A percentile compares a stretch with the other conserved stretches of the same genome.
Conservation (phyloP, 2,329 filamentous ascomycete genomes). For the Aspergillus sp. region DNA sequence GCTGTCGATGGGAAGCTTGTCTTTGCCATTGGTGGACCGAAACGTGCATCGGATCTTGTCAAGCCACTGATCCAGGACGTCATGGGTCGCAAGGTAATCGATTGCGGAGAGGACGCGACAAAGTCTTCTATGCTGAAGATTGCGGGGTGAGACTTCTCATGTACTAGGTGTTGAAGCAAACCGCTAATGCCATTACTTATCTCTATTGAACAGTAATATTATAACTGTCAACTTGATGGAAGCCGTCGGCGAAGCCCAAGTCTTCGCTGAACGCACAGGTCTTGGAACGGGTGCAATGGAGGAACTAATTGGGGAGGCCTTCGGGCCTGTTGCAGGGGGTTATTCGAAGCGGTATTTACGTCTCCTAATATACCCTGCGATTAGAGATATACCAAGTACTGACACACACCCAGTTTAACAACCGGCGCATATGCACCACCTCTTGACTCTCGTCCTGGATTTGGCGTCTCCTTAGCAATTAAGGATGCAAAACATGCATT, state of each 20-base stretch:
- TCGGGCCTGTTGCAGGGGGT: conserved; percentile 43
- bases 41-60: conserved; percentile 31
- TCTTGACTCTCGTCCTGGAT: conserved; percentile 34
- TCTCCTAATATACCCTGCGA: too few relatives aligned
- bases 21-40: conserved; percentile 44
- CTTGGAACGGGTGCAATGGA: conserved; percentile 44
- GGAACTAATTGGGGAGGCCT: conserved; percentile 45
- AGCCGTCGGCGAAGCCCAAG: conserved; percentile 46
- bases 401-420: conserved; percentile 33
- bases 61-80: conserved; percentile 45
- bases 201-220: conserved; percentile 34
- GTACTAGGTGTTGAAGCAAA: neutral
- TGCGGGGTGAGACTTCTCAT: conserved; percentile 34
- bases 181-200: neutral
- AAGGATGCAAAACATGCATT: conserved; percentile 39
- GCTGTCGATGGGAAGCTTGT: conserved; percentile 48
- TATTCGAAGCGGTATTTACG: conserved; percentile 41
- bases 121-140: conserved; percentile 47
- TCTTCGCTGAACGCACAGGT: conserved; percentile 48
- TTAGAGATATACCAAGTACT: neutral
- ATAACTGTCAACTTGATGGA: conserved; percentile 47
- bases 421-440: conserved; percentile 44
- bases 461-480: conserved; percentile 38
- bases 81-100: conserved; percentile 45
- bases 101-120: conserved; percentile 44